Evolutionary conservation across 75 land plant species (phyloP).

Genomic region (Picea sitchensis): DNA sequence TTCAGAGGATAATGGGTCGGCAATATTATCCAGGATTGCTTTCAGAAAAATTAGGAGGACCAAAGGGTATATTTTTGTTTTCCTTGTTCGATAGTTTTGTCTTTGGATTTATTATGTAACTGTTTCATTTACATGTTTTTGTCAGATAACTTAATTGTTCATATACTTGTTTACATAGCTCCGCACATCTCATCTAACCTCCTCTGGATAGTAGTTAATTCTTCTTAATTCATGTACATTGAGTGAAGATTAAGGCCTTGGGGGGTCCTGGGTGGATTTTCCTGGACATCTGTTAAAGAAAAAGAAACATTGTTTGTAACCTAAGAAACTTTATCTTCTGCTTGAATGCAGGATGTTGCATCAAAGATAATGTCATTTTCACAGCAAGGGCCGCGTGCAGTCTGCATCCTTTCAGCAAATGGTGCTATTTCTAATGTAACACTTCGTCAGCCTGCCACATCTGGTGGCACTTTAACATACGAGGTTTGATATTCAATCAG

Average conservation of each 20-base stretch:
- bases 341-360: conserved; percentile 64
- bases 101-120: background rate
- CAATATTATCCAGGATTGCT: no score
- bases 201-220: background rate
- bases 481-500: conserved; percentile 38
- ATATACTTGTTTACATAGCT: background rate
- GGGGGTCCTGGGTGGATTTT: background rate
- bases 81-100: background rate
- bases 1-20: no score
- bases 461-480: conserved; percentile 81
- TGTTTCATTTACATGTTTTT: background rate
- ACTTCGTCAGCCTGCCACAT: conserved; percentile 74
- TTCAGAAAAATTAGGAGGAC: no score
- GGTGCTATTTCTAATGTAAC: conserved; percentile 90
- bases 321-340: conserved; percentile 1
- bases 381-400: conserved; percentile 66
- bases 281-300: background rate
- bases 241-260: background rate
- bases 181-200: background rate
- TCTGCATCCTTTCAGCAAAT: conserved; percentile 78
- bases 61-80: no score
- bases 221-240: background rate
- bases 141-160: background rate
- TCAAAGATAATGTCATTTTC: conserved; percentile 70
- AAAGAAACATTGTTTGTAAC: background rate